Percentiles rank a stretch among this genome's conserved stretches.
Conservation (phyloP, 768 basidiomycete genomes). For the Tremella fuciformis region DNA sequence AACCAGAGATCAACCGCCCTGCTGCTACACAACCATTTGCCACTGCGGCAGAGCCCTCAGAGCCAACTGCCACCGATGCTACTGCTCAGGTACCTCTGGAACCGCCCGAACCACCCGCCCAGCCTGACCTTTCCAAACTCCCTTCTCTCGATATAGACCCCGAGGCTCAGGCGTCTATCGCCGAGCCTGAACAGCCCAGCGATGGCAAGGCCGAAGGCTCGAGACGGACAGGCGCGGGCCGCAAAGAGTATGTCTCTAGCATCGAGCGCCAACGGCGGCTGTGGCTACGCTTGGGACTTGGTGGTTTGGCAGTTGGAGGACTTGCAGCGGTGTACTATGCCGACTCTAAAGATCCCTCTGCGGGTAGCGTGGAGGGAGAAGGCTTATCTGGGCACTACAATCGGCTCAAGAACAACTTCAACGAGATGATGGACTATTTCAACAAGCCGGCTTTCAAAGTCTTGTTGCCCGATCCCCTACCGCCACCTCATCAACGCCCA, state of each 20-base stretch:
- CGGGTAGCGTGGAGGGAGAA: constrained; percentile 52
- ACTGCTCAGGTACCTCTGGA: neutral
- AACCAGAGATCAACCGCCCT: constrained; percentile 24
- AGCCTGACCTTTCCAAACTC: constrained; percentile 37
- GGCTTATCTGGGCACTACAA: constrained; percentile 22
- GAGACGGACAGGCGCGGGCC: constrained; percentile 51
- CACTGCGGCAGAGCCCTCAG: neutral
- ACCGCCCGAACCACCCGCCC: neutral
- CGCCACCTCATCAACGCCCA: constrained; percentile 77
- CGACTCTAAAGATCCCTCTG: constrained; percentile 63
- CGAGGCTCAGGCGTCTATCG: constrained; percentile 24
- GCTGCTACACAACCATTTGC: constrained; percentile 6
- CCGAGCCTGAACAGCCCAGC: constrained; percentile 22
- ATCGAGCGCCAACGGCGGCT: constrained; percentile 69
- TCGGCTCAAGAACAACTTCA: constrained; percentile 32
- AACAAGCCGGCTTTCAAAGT: constrained; percentile 91
- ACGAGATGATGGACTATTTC: constrained; percentile 58
- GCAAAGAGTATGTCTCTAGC: constrained; percentile 72
- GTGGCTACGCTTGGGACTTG: constrained; percentile 60
- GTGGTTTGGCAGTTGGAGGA: constrained; percentile 58
- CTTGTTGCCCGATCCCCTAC: constrained; percentile 80
- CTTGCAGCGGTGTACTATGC: constrained; percentile 61
- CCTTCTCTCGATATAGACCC: constrained; percentile 52
- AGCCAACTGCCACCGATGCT: constrained; percentile 8
- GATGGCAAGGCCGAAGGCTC: constrained; percentile 11